These are phyloP conservation scores for Penicillium sp. DNA, from an alignment of 2,329 filamentous ascomycete species.

Conservation along the genomic window DNA sequence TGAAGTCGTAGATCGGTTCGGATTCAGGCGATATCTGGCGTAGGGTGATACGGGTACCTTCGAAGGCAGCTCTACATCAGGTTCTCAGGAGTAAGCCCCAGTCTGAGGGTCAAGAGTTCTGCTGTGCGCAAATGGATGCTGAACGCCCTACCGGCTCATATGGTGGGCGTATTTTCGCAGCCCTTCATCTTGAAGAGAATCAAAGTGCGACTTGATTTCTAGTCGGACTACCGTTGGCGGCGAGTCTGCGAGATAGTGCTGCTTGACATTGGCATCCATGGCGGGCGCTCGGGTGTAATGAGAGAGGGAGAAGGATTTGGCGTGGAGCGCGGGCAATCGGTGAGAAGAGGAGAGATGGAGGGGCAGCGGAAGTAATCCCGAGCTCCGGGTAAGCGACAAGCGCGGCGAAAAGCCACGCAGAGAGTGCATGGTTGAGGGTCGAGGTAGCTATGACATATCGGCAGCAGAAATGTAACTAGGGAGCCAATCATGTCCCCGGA, in stretches of 20 bases:
- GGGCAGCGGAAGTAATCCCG: slow-evolving; percentile 20
- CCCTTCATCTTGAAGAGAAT: slow-evolving; percentile 54
- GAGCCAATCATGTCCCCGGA: slow-evolving; percentile 23
- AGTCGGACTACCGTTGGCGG: slow-evolving; percentile 85
- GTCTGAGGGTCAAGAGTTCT: not conserved
- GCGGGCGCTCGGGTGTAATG: slow-evolving; percentile 10
- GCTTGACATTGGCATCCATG: slow-evolving; percentile 44
- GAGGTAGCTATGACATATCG: slow-evolving; percentile 21
- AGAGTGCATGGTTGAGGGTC: slow-evolving; percentile 15
- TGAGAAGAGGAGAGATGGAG: slow-evolving; percentile 11
- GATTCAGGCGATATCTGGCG: slow-evolving; percentile 80
- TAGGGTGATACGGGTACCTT: slow-evolving; percentile 73
- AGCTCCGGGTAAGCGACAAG: slow-evolving; percentile 18
- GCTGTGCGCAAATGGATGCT: not conserved
- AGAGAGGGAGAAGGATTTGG: slow-evolving; percentile 15
- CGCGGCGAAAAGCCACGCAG: slow-evolving; percentile 24
- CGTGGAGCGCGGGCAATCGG: slow-evolving; percentile 13
- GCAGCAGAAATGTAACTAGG: slow-evolving; percentile 6
- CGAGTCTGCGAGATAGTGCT: slow-evolving; percentile 83
- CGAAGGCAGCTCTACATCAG: slow-evolving; percentile 64
- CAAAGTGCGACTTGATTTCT: slow-evolving; percentile 90
- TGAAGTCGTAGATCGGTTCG: slow-evolving; percentile 76
- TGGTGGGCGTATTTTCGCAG: slow-evolving; percentile 91
- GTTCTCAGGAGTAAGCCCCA: slow-evolving; percentile 12
- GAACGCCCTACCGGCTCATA: slow-evolving; percentile 64